These are phyloP conservation scores for Singerocomus inundabilis DNA, from an alignment of 1,284 basidiomycete genomes.

Conservation along the genomic window DNA sequence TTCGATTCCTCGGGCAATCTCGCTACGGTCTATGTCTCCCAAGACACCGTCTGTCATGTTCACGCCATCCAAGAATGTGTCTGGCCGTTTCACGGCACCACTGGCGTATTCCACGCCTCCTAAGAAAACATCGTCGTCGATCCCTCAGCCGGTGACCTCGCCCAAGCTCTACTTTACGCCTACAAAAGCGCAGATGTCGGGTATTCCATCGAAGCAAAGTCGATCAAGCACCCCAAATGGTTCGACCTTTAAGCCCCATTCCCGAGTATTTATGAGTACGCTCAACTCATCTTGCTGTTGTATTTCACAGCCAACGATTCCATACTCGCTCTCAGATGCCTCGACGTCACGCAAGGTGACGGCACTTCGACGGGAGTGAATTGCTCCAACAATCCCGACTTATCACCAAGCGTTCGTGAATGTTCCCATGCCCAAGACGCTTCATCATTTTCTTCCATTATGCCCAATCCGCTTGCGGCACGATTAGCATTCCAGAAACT, in stretches of 20 bases:
- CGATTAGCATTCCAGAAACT: slow-evolving; percentile 45
- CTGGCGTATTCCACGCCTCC: slow-evolving; percentile 39
- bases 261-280: slow-evolving; percentile 47
- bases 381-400: slow-evolving; percentile 1
- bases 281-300: slow-evolving; percentile 47
- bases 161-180: slow-evolving; percentile 31
- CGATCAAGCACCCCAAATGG: slow-evolving; percentile 44
- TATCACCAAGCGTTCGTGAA: slow-evolving; percentile 23
- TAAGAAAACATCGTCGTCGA: slow-evolving; percentile 51
- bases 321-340: slow-evolving; percentile 37
- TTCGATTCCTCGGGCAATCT: slow-evolving; percentile 49
- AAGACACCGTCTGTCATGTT: slow-evolving; percentile 27
- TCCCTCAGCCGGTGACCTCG: slow-evolving; percentile 48
- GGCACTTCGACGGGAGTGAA: slow-evolving; percentile 28
- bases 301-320: slow-evolving; percentile 38
- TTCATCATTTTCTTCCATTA: slow-evolving; percentile 44
- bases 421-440: slow-evolving; percentile 25
- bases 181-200: slow-evolving; percentile 18
- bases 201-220: slow-evolving; percentile 30
- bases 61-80: slow-evolving; percentile 24
- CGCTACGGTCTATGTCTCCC: slow-evolving; percentile 35
- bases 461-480: slow-evolving; percentile 51
- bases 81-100: slow-evolving; percentile 21
- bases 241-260: slow-evolving; percentile 54
- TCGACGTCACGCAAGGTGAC: slow-evolving; percentile 19